Base-by-base conservation (phyloP, 2,329 filamentous ascomycete genomes). In the Mycosphaerella arachidis region DNA sequence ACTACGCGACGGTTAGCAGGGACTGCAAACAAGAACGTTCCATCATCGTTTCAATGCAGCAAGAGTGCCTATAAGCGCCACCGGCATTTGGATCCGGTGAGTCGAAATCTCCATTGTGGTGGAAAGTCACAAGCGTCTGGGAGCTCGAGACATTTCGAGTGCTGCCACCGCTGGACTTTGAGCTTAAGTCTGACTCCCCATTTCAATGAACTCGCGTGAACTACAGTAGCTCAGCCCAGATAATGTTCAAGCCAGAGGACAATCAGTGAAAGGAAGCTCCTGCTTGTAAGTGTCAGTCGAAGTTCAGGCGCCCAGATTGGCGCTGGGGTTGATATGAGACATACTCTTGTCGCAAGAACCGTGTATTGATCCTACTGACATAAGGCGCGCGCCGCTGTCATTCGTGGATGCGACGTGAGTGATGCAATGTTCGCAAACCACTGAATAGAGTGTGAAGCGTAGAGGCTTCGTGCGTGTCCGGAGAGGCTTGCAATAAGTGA, bases 31-130 rank as follows among this genome's bases (percentile, higher is more conserved):
- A 7, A n/a, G 16, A 43, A 6, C 37, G 7, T 4, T 43, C 5
- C 9, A 55, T 10, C 13, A 7, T 20, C 60, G 20, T 55, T 65
- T 64, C 54, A 65, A 53, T 9, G 56, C 33, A n/a, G 56, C 56
- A 51, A 65, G 59, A 6, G 54, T 57, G 35, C 55, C 60, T 12
- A 62, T 56, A 30, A 62, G 43, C 7, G 56, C 53, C 13, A 58
- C 16, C 12, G 62, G 55, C 57, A 60, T 53, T 27, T 20, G 6
- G 31, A 43, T 24, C 43, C 33, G 13, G 27, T 55, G 40, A 24
- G 48, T 53, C 9, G 54, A 20, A 1, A 43, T 18, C 2, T 59
- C 51, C 62, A 63, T 61, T 27, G 20, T 43, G 37, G 6, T 43
- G 12, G 16, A n/a, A 13, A 2, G 37, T n/a, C 37, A 43, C 37